Evolutionary conservation across 352 stramenopile species (phyloP).

Genomic region (Pythium apleroticum): DNA sequence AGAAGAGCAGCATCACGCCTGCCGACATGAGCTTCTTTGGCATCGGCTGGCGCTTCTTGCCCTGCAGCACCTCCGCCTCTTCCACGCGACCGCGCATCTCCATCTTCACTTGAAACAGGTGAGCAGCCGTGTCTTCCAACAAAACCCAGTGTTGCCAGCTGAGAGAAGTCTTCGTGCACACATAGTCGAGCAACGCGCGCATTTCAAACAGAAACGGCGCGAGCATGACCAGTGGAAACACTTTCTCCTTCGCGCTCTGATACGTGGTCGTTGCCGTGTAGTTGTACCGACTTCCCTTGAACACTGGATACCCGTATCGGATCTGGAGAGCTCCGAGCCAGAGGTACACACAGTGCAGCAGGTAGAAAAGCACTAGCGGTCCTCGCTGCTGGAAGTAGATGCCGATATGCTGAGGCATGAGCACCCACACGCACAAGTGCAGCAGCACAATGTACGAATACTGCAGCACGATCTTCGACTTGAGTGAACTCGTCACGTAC

Average conservation of each 20-base stretch:
- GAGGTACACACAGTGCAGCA: constrained; percentile 77
- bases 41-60: constrained; percentile 75
- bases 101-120: constrained; percentile 78
- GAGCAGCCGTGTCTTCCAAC: constrained; percentile 79
- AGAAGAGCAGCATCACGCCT: constrained; percentile 75
- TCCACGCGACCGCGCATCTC: constrained; percentile 72
- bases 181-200: constrained; percentile 82
- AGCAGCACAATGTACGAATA: constrained; percentile 72
- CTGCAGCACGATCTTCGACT: constrained; percentile 74
- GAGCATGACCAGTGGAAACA: constrained; percentile 77
- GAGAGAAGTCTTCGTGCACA: constrained; percentile 85
- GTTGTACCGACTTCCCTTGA: constrained; percentile 81
- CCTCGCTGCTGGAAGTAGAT: constrained; percentile 78
- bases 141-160: constrained; percentile 81
- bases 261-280: constrained; percentile 52
- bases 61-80: constrained; percentile 71
- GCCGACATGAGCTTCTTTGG: constrained; percentile 63
- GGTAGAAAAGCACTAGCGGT: constrained; percentile 75
- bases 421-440: constrained; percentile 73
- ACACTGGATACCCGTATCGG: constrained; percentile 84
- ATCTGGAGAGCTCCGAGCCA: constrained; percentile 80
- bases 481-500: constrained; percentile 73
- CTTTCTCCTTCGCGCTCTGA: constrained; percentile 51
- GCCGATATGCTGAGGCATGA: constrained; percentile 73
- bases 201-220: constrained; percentile 89